Conservation (phyloP, 2,329 filamentous ascomycete species). For the Microdochium trichocladiopsis region DNA sequence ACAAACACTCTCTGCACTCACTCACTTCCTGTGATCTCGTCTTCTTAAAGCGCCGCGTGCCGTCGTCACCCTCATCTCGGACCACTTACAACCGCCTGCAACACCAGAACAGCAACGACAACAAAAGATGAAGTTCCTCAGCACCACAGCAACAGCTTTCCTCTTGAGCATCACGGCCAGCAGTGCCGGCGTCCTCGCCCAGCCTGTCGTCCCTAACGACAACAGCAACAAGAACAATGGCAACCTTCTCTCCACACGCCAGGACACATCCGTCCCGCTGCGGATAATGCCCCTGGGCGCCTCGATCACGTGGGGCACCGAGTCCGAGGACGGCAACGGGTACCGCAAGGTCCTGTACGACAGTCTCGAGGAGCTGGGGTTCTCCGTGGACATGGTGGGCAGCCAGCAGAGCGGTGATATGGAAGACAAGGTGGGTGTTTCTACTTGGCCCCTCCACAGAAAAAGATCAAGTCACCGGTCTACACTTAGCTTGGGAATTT, state of each 20-base stretch:
- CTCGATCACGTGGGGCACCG: conserved; percentile 26
- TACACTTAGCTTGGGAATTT: no score
- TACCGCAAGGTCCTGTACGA: conserved; percentile 27
- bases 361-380: conserved; percentile 19
- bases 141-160: background rate
- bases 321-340: conserved; percentile 24
- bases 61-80: no score
- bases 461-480: no score
- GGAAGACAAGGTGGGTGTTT: conserved; percentile 17
- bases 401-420: conserved; percentile 24
- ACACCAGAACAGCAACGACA: no score
- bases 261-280: background rate
- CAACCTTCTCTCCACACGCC: background rate
- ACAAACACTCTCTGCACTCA: no score
- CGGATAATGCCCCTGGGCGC: conserved; percentile 28
- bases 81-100: no score
- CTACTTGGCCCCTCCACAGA: no score
- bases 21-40: no score
- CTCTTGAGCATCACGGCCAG: background rate
- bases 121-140: background rate
- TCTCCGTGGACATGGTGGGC: conserved; percentile 28
- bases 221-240: background rate
- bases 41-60: no score
- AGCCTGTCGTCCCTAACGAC: no score
- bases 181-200: background rate